Conservation (phyloP, 2,329 filamentous ascomycete species). For the Paecilomyces variotii region DNA sequence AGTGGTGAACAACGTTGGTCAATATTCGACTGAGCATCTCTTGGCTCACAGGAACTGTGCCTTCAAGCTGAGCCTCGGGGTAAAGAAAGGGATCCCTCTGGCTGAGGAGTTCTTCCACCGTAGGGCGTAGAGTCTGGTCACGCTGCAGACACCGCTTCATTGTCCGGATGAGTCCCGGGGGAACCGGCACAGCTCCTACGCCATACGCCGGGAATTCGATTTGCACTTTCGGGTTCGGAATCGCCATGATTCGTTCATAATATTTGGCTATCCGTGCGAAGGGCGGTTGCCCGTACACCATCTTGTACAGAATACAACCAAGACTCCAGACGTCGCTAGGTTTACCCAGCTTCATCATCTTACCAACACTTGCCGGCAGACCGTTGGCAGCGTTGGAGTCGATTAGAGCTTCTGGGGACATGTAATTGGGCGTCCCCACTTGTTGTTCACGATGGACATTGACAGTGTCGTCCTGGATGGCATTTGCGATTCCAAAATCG, state of each 20-base stretch:
- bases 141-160: constrained; percentile 52
- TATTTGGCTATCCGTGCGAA: constrained; percentile 88
- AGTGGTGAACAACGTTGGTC: constrained; percentile 52
- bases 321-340: constrained; percentile 94
- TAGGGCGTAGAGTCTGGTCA: constrained; percentile 49
- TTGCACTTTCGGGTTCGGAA: constrained; percentile 41
- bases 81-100: constrained; percentile 51
- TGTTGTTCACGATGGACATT: constrained; percentile 96
- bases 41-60: constrained; percentile 45
- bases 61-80: constrained; percentile 43
- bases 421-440: constrained; percentile 95
- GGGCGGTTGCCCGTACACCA: constrained; percentile 94
- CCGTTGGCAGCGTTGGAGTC: constrained; percentile 66
- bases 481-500: constrained; percentile 96
- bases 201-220: constrained; percentile 41
- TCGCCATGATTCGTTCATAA: constrained; percentile 64
- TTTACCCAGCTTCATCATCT: constrained; percentile 92
- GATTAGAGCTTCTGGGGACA: constrained; percentile 90
- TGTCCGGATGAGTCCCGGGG: constrained; percentile 48
- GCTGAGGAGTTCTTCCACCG: constrained; percentile 48
- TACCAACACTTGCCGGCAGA: constrained; percentile 42
- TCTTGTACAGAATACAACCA: constrained; percentile 94
- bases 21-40: constrained; percentile 55
- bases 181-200: constrained; percentile 43
- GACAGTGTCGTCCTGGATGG: constrained; percentile 93